Conservation (phyloP, 768 basidiomycete genomes). For the Boletus sensibilis region DNA sequence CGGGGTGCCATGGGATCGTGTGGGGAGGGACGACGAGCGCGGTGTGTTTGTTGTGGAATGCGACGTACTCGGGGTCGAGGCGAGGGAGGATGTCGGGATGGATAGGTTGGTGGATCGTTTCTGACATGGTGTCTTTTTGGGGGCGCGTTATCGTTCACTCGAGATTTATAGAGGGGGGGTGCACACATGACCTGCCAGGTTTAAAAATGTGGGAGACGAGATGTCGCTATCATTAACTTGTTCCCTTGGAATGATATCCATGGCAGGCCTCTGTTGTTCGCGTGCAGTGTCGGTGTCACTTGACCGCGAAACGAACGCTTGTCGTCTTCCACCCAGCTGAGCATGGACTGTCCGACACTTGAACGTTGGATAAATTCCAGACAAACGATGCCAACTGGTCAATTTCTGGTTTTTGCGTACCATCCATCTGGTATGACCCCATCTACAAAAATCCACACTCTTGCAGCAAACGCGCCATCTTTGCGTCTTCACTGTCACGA, state of each 20-base stretch:
- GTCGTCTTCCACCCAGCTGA: background rate
- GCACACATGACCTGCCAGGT: conserved; percentile 12
- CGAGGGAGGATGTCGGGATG: conserved; percentile 56
- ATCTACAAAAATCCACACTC: background rate
- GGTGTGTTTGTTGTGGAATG: conserved; percentile 53
- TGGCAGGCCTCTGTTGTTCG: background rate
- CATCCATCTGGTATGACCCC: background rate
- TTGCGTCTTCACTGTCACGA: too few relatives aligned
- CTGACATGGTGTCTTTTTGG: conserved; percentile 7
- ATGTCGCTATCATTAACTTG: background rate
- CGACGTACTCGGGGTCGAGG: conserved; percentile 64
- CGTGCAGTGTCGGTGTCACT: background rate
- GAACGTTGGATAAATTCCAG: background rate
- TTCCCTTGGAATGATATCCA: background rate
- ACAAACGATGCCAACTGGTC: background rate
- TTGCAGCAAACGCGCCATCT: background rate
- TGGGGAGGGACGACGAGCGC: conserved; percentile 48
- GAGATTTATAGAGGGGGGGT: background rate
- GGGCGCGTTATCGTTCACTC: background rate
- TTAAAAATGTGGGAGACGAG: background rate
- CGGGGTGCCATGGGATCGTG: conserved; percentile 58
- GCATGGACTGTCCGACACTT: background rate
- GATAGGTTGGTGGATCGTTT: conserved; percentile 44
- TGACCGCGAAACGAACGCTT: background rate
- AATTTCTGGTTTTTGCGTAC: background rate